Evolutionary conservation across 2,329 filamentous ascomycete genomes (phyloP).

Genomic region (Sporothrix curviconia): DNA sequence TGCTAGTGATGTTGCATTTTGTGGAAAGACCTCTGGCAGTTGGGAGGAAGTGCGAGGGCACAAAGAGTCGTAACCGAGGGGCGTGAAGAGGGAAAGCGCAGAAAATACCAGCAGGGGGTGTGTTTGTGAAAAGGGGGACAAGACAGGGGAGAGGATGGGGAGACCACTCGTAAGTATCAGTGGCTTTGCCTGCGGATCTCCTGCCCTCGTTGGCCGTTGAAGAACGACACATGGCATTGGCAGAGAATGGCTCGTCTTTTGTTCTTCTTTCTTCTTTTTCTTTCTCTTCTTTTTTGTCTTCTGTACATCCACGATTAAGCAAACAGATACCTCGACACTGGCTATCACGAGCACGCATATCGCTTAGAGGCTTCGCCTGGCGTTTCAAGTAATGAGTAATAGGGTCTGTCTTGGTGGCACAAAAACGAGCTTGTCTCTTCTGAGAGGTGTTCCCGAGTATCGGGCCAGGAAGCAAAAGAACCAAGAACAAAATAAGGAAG

Average conservation of each 20-base stretch:
- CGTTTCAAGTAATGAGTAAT: neutral
- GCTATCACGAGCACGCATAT: no score
- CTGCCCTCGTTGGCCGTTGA: conserved; percentile 3
- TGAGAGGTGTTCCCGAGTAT: neutral
- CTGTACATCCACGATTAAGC: conserved; percentile 1
- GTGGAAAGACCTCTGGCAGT: neutral
- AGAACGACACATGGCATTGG: conserved; percentile 13
- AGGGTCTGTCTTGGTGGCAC: neutral
- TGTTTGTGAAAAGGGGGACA: neutral
- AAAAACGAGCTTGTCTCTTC: neutral
- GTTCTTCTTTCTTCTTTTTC: no score
- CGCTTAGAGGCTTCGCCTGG: no score
- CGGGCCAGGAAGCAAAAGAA: no score
- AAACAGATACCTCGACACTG: no score
- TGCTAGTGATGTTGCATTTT: neutral
- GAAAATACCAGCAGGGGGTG: neutral
- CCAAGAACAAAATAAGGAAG: neutral
- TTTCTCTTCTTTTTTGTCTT: neutral
- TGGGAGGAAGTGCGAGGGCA: neutral
- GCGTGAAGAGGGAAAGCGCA: neutral
- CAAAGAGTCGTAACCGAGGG: conserved; percentile 4
- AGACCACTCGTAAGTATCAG: no score
- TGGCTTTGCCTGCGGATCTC: neutral
- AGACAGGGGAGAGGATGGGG: neutral
- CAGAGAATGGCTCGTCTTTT: no score